These are phyloP conservation scores for Exophiala alcalophila DNA, from an alignment of 2,329 filamentous ascomycete species.

Conservation along the genomic window DNA sequence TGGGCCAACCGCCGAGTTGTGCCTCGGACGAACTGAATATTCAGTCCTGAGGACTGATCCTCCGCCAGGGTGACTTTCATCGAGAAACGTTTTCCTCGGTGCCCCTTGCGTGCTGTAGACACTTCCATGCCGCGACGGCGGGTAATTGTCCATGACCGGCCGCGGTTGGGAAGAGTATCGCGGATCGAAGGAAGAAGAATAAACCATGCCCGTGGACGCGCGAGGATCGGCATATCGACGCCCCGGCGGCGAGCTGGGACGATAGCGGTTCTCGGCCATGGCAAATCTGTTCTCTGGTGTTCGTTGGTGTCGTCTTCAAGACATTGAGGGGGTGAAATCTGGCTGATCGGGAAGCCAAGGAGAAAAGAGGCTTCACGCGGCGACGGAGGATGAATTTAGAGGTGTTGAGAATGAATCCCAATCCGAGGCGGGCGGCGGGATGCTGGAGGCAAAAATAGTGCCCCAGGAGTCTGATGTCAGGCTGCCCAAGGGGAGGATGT, in stretches of 20 bases:
- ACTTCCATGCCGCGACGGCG: slow-evolving; percentile 18
- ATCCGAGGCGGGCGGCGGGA: no score
- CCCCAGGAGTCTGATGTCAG: slow-evolving; percentile 5
- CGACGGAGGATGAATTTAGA: no score
- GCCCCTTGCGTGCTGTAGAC: slow-evolving; percentile 27
- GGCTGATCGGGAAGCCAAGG: not conserved
- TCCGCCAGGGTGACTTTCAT: slow-evolving; percentile 22
- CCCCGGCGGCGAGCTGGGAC: slow-evolving; percentile 19
- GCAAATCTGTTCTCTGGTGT: slow-evolving; percentile 1
- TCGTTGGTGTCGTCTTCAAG: slow-evolving; percentile 1
- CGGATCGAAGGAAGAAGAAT: slow-evolving; percentile 28
- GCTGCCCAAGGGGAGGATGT: not conserved
- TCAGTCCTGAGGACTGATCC: slow-evolving; percentile 27
- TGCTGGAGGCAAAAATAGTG: no score
- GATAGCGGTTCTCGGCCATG: slow-evolving; percentile 27
- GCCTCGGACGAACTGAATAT: slow-evolving; percentile 29
- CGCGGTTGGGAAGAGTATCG: slow-evolving; percentile 20
- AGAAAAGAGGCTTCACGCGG: not conserved
- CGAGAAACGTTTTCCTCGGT: slow-evolving; percentile 27
- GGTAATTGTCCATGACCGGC: slow-evolving; percentile 18
- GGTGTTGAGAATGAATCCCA: no score
- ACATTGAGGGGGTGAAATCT: slow-evolving; percentile 9
- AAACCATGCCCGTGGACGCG: slow-evolving; percentile 28
- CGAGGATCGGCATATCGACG: slow-evolving; percentile 24
- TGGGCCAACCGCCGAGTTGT: slow-evolving; percentile 25